Evolutionary conservation across 2,329 filamentous ascomycete species (phyloP).

Genomic region (Dissoconium aciculare): DNA sequence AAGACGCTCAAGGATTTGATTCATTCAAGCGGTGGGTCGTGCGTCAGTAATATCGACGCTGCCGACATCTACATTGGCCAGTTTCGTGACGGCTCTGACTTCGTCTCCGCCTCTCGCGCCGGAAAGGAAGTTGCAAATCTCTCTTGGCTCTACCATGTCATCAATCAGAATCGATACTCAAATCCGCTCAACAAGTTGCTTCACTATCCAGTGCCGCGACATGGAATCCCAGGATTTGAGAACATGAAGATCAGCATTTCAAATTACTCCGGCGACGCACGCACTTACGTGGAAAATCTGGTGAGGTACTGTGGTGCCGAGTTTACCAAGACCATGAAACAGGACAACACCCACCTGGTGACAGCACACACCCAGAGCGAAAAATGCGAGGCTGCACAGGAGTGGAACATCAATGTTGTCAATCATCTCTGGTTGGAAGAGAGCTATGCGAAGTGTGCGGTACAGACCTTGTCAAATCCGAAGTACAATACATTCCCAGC

Average conservation of each 20-base stretch:
- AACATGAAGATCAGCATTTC: conserved; percentile 71
- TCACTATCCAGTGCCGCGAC: conserved; percentile 71
- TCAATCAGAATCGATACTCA: conserved; percentile 78
- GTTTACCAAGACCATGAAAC: conserved; percentile 89
- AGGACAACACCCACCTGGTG: conserved; percentile 89
- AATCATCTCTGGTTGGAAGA: conserved; percentile 98
- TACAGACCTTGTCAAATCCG: conserved; percentile 54
- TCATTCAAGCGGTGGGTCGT: conserved; percentile 50
- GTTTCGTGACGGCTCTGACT: conserved; percentile 68
- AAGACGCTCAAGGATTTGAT: conserved; percentile 59
- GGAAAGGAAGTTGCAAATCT: conserved; percentile 82
- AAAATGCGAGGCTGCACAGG: conserved; percentile 79
- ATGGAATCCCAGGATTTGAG: conserved; percentile 67
- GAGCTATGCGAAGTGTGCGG: conserved; percentile 77
- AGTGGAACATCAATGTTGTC: conserved; percentile 80
- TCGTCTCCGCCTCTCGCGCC: conserved; percentile 57
- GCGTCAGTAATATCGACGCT: conserved; percentile 50
- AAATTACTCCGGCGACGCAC: conserved; percentile 89
- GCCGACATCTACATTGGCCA: conserved; percentile 79
- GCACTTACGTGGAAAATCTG: conserved; percentile 84
- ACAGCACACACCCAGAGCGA: conserved; percentile 81
- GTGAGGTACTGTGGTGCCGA: conserved; percentile 70
- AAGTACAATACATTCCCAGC: conserved; percentile 78
- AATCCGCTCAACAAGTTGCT: conserved; percentile 68
- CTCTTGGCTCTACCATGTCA: conserved; percentile 84